phyloP scores from a whole-genome alignment of 169 alveolate genomes.

The Amoebophrya sp. region DNA sequence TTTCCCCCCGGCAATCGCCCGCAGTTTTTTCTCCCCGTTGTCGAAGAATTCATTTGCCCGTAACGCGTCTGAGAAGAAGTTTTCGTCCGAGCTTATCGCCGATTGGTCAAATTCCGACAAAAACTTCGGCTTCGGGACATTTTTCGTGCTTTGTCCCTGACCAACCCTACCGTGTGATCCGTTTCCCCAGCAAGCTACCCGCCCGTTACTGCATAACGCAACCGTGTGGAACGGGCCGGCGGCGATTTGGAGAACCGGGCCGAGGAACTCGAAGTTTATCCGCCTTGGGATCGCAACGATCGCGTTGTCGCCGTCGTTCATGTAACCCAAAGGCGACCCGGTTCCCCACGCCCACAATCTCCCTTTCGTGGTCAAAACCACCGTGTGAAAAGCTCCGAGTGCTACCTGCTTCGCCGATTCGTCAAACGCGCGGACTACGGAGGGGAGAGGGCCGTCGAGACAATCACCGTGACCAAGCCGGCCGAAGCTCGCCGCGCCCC shows the following conservation, averaged over 20 bases:
- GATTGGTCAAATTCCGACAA: too few species aligned
- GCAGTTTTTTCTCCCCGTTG: too few species aligned
- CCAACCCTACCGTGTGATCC: background rate
- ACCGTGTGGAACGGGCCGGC: constrained; percentile 16
- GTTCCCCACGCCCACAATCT: background rate
- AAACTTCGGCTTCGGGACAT: background rate
- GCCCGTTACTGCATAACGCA: background rate
- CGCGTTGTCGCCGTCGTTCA: constrained; percentile 15
- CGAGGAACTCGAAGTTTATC: background rate
- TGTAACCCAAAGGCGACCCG: background rate
- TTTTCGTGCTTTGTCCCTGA: background rate
- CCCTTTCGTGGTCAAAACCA: background rate
- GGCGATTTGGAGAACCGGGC: background rate
- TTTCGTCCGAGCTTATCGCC: too few species aligned
- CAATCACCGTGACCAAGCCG: background rate
- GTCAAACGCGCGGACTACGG: background rate
- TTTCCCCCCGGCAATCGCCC: too few species aligned
- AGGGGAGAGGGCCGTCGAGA: background rate
- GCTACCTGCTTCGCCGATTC: background rate
- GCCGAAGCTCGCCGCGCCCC: background rate
- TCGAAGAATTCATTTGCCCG: too few species aligned
- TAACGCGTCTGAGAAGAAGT: too few species aligned
- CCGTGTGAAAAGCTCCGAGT: background rate
- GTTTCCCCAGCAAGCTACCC: background rate
- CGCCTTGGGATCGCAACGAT: background rate